phyloP scores from a whole-genome alignment of 1,284 basidiomycete genomes.

The Ustilago sp. region DNA sequence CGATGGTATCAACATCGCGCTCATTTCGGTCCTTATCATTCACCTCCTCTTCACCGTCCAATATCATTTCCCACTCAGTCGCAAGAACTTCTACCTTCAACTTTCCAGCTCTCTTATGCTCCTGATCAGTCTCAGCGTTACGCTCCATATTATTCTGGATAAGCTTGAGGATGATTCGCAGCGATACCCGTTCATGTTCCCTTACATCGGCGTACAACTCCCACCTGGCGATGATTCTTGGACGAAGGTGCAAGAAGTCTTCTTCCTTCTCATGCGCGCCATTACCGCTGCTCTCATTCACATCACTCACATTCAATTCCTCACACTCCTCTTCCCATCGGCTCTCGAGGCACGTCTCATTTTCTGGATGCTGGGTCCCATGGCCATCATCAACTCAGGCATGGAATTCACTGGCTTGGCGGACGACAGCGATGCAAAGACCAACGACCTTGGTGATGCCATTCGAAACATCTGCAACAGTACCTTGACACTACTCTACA shows the following conservation, averaged over 20 bases:
- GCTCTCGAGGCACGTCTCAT: conserved; percentile 89
- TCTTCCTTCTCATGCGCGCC: conserved; percentile 89
- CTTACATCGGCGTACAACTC: conserved; percentile 81
- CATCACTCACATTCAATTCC: conserved; percentile 96
- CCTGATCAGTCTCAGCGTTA: conserved; percentile 71
- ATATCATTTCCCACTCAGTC: conserved; percentile 94
- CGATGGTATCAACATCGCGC: conserved; percentile 86
- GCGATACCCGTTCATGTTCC: conserved; percentile 93
- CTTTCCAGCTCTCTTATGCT: conserved; percentile 83
- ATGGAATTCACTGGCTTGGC: conserved; percentile 86
- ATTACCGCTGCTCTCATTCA: conserved; percentile 86
- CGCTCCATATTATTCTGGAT: conserved; percentile 75
- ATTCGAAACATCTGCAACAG: conserved; percentile 95
- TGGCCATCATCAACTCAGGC: conserved; percentile 84
- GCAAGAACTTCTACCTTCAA: conserved; percentile 90
- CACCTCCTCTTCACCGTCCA: conserved; percentile 94
- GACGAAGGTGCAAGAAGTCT: conserved; percentile 78
- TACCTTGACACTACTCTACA: conserved; percentile 92
- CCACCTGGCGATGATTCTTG: conserved; percentile 81
- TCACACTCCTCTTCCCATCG: conserved; percentile 95
- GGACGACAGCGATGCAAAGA: conserved; percentile 67
- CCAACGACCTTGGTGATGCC: conserved; percentile 78
- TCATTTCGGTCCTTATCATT: conserved; percentile 86
- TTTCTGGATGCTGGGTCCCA: conserved; percentile 84
- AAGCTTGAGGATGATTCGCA: conserved; percentile 76